Percentiles rank a stretch among this genome's conserved stretches.
Conservation (phyloP, 1,284 basidiomycete species). For the Ganoderma leucocontextum region DNA sequence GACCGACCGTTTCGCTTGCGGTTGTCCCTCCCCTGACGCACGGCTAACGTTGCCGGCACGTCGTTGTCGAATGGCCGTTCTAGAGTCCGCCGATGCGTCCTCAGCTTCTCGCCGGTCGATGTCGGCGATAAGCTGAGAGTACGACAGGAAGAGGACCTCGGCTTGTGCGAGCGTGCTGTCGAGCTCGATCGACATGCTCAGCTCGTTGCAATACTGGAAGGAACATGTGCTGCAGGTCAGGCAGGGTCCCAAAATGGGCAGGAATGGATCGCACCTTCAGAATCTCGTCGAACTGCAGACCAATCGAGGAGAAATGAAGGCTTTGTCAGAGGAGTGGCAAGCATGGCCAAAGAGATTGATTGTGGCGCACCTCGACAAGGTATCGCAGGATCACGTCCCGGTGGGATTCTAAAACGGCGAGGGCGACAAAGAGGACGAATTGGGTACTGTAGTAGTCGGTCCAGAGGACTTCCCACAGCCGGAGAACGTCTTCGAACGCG, state of each 20-base stretch:
- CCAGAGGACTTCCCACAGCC: conserved; percentile 97
- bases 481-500: conserved; percentile 86
- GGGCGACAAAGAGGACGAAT: conserved; percentile 94
- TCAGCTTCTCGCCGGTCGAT: conserved; percentile 81
- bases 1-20: conserved; percentile 19
- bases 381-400: conserved; percentile 94
- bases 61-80: conserved; percentile 21
- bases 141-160: conserved; percentile 91
- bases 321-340: not conserved
- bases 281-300: conserved; percentile 80
- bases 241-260: not conserved
- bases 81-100: conserved; percentile 29
- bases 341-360: not conserved
- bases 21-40: not conserved
- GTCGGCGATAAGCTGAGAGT: conserved; percentile 87
- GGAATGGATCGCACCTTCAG: conserved; percentile 67
- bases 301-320: not conserved
- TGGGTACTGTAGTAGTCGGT: conserved; percentile 89
- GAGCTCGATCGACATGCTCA: conserved; percentile 94
- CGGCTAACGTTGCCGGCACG: conserved; percentile 16
- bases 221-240: conserved; percentile 16
- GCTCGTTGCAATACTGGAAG: conserved; percentile 86
- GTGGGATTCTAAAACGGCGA: conserved; percentile 94
- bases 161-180: conserved; percentile 92
- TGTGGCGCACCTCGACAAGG: conserved; percentile 75